Percentiles rank a stretch among this genome's conserved stretches.
phyloP scores from a whole-genome alignment of 2,329 filamentous ascomycete genomes.

The Aspergillus sojae region DNA sequence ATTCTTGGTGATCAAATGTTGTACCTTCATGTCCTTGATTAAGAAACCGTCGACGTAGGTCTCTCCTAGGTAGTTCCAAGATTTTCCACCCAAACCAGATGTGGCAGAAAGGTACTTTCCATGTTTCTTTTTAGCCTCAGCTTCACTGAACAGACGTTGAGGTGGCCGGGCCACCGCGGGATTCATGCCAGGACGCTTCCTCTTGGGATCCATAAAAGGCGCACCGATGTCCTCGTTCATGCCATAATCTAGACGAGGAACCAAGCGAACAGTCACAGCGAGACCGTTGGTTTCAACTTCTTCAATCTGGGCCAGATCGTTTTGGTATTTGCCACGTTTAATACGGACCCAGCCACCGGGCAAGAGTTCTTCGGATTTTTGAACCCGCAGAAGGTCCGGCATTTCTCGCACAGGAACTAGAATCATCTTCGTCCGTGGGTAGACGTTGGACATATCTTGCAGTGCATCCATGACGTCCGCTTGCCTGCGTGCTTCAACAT shows the following conservation, averaged over 20 bases:
- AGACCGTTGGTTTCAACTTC: slow-evolving; percentile 92
- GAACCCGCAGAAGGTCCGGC: slow-evolving; percentile 89
- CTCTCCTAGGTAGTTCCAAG: slow-evolving; percentile 83
- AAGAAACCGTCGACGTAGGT: slow-evolving; percentile 92
- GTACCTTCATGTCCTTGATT: slow-evolving; percentile 90
- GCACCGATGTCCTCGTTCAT: slow-evolving; percentile 73
- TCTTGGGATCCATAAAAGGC: slow-evolving; percentile 65
- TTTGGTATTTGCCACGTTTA: slow-evolving; percentile 77
- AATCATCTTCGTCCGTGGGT: slow-evolving; percentile 82
- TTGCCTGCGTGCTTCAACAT: slow-evolving; percentile 86
- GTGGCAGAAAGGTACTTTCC: slow-evolving; percentile 61
- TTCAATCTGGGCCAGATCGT: slow-evolving; percentile 88
- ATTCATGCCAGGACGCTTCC: slow-evolving; percentile 68
- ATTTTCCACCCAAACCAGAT: slow-evolving; percentile 62
- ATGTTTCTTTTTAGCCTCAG: slow-evolving; percentile 87
- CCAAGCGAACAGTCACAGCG: slow-evolving; percentile 81
- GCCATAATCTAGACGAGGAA: slow-evolving; percentile 91
- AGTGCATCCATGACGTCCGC: slow-evolving; percentile 82
- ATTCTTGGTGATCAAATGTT: slow-evolving; percentile 79
- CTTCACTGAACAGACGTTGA: slow-evolving; percentile 87
- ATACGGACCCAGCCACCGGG: slow-evolving; percentile 92
- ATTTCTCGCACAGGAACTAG: slow-evolving; percentile 96
- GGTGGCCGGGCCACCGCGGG: slow-evolving; percentile 72
- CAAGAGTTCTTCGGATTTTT: slow-evolving; percentile 81
- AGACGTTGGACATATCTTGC: slow-evolving; percentile 85